Percentiles rank a stretch among this genome's conserved stretches.
Conservation (phyloP, 495 filamentous ascomycete genomes). For the Letharia columbiana region DNA sequence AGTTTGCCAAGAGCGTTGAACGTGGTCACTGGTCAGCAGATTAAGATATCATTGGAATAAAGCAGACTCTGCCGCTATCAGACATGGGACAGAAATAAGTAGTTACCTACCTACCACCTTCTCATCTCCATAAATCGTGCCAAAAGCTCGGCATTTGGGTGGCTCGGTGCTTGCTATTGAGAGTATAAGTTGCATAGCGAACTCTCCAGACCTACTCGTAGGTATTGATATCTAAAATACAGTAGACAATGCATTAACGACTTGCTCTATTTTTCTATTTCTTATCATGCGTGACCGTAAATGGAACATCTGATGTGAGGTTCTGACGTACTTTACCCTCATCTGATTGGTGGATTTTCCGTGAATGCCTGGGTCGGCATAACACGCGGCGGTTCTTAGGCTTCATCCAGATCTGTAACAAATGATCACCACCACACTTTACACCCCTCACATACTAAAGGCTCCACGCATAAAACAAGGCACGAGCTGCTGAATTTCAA, state of each 20-base stretch:
- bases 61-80: background rate
- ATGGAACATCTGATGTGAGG: background rate
- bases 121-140: background rate
- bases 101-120: background rate
- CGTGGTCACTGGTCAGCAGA: background rate
- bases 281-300: background rate
- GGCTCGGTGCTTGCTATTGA: background rate
- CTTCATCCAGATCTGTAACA: slow-evolving; percentile 4
- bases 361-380: slow-evolving; percentile 9
- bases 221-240: background rate
- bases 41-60: background rate
- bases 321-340: slow-evolving; percentile 4
- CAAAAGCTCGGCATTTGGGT: background rate
- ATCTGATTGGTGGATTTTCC: slow-evolving; percentile 6
- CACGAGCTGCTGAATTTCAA: background rate
- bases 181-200: background rate
- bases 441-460: background rate
- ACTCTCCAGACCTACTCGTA: background rate
- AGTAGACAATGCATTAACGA: background rate
- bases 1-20: background rate
- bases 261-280: background rate
- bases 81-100: background rate
- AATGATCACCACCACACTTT: background rate
- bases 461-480: background rate
- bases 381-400: slow-evolving; percentile 8